phyloP scores from a whole-genome alignment of 2,329 filamentous ascomycete species.

The Fusarium mundagurra region DNA sequence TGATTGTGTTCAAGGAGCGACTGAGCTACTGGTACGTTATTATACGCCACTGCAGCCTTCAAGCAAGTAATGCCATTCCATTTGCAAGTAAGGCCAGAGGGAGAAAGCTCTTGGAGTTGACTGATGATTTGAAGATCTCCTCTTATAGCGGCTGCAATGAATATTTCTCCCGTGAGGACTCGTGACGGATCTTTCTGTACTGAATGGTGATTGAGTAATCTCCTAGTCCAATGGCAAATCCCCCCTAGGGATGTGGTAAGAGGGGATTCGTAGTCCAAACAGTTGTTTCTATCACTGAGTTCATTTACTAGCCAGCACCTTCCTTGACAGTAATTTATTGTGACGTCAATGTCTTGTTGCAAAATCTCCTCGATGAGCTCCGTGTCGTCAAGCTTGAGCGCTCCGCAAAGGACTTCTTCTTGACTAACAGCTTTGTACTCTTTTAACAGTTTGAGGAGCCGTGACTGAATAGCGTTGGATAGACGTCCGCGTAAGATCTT shows the following conservation, averaged over 20 bases:
- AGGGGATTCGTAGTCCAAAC: not conserved
- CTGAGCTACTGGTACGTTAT: not conserved
- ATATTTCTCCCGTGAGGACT: not conserved
- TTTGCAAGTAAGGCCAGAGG: not conserved
- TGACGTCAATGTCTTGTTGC: not conserved
- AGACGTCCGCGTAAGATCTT: not conserved
- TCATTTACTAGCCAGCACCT: not conserved
- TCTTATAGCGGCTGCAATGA: not conserved
- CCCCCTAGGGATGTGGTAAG: not conserved
- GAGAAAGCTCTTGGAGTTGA: not conserved
- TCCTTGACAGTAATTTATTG: accelerated
- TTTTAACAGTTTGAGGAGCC: not conserved
- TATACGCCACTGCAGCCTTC: not conserved
- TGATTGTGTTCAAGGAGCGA: not conserved
- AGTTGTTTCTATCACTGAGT: not conserved
- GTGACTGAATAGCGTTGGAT: not conserved
- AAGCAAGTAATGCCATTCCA: not conserved
- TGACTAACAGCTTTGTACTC: not conserved
- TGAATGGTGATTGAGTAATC: not conserved
- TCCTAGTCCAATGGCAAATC: accelerated
- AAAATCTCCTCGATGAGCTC: not conserved
- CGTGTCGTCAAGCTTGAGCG: not conserved
- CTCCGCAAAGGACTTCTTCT: not conserved
- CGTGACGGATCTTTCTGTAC: not conserved
- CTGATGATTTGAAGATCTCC: not conserved